Conservation (phyloP, 2,329 filamentous ascomycete species). For the Fusarium lyarnte region DNA sequence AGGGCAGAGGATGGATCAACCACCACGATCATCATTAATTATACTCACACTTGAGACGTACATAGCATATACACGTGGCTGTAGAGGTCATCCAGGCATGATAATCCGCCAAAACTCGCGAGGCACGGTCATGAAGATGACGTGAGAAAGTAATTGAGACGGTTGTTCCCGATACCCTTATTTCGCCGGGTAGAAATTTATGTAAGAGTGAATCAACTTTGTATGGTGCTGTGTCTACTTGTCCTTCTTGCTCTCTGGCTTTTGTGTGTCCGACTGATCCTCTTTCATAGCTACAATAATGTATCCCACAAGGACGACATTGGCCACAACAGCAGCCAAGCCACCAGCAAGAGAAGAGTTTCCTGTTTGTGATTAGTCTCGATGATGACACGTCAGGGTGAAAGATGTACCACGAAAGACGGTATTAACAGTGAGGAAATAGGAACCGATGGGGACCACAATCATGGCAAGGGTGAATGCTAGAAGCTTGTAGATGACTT, state of each 20-base stretch:
- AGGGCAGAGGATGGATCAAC: constrained; percentile 36
- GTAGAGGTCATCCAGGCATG: constrained; percentile 32
- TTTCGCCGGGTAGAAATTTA: not conserved
- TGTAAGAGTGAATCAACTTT: not conserved
- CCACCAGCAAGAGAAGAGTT: constrained; percentile 90
- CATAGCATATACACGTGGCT: constrained; percentile 44
- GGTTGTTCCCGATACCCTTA: constrained; percentile 1
- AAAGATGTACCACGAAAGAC: constrained; percentile 75
- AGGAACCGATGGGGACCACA: constrained; percentile 84
- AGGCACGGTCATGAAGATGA: constrained; percentile 21
- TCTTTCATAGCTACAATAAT: constrained; percentile 91
- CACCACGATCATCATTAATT: constrained; percentile 40
- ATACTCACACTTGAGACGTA: constrained; percentile 37
- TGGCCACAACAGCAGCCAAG: constrained; percentile 87
- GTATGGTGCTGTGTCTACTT: constrained; percentile 44
- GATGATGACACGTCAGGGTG: not conserved
- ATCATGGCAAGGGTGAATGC: constrained; percentile 94
- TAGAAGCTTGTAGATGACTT: constrained; percentile 90
- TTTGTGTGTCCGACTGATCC: constrained; percentile 64
- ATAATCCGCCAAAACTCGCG: constrained; percentile 5
- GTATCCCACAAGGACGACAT: constrained; percentile 90
- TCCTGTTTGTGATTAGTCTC: constrained; percentile 61
- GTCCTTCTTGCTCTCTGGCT: constrained; percentile 61
- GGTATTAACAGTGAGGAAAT: constrained; percentile 81
- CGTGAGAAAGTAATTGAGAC: constrained; percentile 33